A percentile compares a stretch with the other conserved stretches of the same genome.
These are phyloP conservation scores for Podila clonocystis DNA, from an alignment of 192 early-diverging fungal genomes.

Conservation along the genomic window DNA sequence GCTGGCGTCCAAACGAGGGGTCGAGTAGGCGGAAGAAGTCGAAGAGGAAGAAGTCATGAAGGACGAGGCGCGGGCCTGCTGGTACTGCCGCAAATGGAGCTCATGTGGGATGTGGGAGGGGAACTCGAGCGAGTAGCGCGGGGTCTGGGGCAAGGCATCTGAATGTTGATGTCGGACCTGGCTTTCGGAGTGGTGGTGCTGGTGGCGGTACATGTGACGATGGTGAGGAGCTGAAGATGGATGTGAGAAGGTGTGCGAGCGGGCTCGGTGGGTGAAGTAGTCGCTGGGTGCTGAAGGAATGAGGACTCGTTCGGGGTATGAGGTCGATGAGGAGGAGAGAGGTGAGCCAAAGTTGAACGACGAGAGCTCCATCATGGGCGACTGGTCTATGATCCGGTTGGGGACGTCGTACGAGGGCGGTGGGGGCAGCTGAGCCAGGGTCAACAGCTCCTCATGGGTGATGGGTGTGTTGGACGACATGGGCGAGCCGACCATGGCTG, in stretches of 20 bases:
- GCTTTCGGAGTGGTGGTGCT: background rate
- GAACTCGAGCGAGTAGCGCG: conserved; percentile 49
- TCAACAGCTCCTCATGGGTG: conserved; percentile 18
- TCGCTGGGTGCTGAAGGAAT: background rate
- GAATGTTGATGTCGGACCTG: background rate
- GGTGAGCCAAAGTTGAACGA: background rate
- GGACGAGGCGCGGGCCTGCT: conserved; percentile 19
- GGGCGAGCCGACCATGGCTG: background rate
- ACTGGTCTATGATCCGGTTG: conserved; percentile 27
- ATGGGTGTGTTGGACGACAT: conserved; percentile 5
- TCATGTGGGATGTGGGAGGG: conserved; percentile 40
- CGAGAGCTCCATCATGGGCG: conserved; percentile 14
- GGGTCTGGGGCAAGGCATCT: conserved; percentile 9
- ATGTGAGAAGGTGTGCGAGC: conserved; percentile 37
- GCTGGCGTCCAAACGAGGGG: background rate
- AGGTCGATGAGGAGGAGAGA: background rate
- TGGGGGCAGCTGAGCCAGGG: conserved; percentile 15
- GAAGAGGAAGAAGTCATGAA: background rate
- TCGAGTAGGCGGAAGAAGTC: too few species aligned
- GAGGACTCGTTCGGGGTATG: conserved; percentile 8
- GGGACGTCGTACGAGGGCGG: conserved; percentile 44
- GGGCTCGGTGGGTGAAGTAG: conserved; percentile 25
- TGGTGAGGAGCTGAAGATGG: background rate
- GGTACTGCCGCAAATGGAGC: conserved; percentile 25
- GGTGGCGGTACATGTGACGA: background rate